A percentile compares a stretch with the other conserved stretches of the same genome.
Conservation (phyloP, 768 basidiomycete species). For the Suillus ampliporus region DNA sequence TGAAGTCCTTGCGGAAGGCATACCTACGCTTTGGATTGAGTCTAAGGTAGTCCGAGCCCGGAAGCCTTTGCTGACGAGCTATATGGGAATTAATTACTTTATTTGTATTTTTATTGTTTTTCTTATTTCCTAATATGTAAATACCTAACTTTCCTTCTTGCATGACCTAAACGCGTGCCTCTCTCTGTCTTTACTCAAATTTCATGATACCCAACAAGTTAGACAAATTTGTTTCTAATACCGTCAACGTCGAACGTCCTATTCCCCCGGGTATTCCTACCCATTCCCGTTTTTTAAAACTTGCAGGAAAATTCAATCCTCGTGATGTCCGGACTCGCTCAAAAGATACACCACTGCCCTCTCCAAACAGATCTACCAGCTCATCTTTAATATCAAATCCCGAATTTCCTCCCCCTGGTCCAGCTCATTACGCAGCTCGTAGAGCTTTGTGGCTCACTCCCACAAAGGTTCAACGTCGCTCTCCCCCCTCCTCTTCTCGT, state of each 20-base stretch:
- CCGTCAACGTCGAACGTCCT: constrained; percentile 8
- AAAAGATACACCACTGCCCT: constrained; percentile 6
- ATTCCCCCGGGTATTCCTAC: constrained; percentile 2
- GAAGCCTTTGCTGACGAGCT: constrained; percentile 12
- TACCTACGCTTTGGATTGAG: constrained; percentile 10
- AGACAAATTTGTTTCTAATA: constrained; percentile 16
- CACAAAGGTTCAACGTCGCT: constrained; percentile 21
- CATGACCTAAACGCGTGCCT: too few species aligned
- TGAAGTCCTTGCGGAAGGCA: constrained; percentile 34
- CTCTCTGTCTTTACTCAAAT: constrained; percentile 3
- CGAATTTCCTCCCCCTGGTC: constrained; percentile 64
- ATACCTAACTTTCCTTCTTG: too few species aligned
- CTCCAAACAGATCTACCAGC: constrained; percentile 12
- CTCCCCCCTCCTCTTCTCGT: constrained; percentile 43
- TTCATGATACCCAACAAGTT: constrained; percentile 24
- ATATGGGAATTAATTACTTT: constrained; percentile 13
- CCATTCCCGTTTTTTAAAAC: constrained; percentile 16
- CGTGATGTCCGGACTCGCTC: constrained; percentile 9
- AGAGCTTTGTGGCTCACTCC: constrained; percentile 63
- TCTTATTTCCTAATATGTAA: background rate
- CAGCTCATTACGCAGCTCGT: constrained; percentile 65
- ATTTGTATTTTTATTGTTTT: background rate
- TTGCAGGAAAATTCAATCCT: constrained; percentile 13
- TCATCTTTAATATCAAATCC: constrained; percentile 14
- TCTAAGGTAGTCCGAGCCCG: constrained; percentile 1